phyloP scores from a whole-genome alignment of 495 filamentous ascomycete genomes.

The Aspergillus funiculosus region DNA sequence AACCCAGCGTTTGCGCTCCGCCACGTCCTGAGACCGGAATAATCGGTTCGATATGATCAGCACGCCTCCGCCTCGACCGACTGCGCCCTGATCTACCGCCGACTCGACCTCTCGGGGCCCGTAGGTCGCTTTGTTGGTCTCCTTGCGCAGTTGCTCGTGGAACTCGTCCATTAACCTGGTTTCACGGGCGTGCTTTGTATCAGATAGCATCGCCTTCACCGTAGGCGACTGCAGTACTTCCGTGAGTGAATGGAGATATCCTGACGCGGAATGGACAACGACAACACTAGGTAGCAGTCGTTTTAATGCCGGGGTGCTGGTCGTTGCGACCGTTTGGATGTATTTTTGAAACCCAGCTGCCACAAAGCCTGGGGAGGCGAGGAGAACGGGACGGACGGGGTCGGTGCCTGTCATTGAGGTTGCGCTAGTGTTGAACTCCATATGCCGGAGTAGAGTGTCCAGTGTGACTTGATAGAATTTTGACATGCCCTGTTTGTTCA shows the following conservation, averaged over 20 bases:
- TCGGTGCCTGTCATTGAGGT: conserved; percentile 36
- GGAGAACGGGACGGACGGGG: conserved; percentile 60
- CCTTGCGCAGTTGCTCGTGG: conserved; percentile 68
- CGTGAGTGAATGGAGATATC: conserved; percentile 77
- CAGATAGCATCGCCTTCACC: conserved; percentile 65
- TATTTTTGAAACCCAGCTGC: conserved; percentile 74
- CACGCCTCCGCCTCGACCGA: conserved; percentile 77
- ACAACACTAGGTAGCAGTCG: conserved; percentile 60
- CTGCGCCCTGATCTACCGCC: conserved; percentile 83
- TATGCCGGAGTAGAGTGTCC: conserved; percentile 66
- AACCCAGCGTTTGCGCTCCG: conserved; percentile 75
- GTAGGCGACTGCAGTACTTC: conserved; percentile 77
- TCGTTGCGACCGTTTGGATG: conserved; percentile 63
- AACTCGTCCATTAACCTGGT: conserved; percentile 84
- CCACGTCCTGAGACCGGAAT: conserved; percentile 80
- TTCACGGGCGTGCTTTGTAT: conserved; percentile 83
- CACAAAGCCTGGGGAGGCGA: conserved; percentile 86
- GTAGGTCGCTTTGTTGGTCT: conserved; percentile 90
- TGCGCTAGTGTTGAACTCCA: conserved; percentile 60
- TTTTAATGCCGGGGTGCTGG: conserved; percentile 52
- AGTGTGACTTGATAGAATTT: conserved; percentile 78
- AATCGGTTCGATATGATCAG: conserved; percentile 79
- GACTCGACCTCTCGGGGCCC: conserved; percentile 78
- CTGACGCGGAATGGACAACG: conserved; percentile 77
- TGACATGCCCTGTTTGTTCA: conserved; percentile 53